Evolutionary conservation across 148 eudicot genomes (phyloP).

Genomic region (Vaccinium darrowii): DNA sequence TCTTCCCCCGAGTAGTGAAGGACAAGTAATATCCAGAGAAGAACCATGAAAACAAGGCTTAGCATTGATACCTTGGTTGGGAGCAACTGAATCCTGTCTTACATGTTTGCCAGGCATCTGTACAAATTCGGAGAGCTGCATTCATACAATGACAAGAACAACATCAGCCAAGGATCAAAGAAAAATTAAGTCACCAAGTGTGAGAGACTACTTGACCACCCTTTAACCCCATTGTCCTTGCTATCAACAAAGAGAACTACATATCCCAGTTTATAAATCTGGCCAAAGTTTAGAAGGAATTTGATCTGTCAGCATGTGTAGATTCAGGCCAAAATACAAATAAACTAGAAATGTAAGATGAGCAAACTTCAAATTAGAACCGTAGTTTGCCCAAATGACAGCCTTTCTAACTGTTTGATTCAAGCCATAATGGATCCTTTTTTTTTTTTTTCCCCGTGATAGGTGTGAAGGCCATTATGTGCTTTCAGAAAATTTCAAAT

Average conservation of each 20-base stretch:
- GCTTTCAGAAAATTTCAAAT: not conserved
- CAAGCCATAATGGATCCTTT: not conserved
- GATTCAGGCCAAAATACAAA: not conserved
- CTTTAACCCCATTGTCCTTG: not conserved
- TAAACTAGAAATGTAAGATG: not conserved
- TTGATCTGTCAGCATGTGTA: not conserved
- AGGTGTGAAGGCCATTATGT: not conserved
- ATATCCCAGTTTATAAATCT: not conserved
- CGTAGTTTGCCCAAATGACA: not conserved
- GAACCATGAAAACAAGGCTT: not conserved
- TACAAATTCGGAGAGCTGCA: constrained; percentile 21
- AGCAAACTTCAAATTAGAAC: not conserved
- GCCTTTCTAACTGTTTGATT: not conserved
- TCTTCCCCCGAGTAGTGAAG: not conserved
- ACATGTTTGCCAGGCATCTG: constrained; percentile 13
- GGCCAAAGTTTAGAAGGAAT: not conserved
- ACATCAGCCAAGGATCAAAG: constrained; percentile 5
- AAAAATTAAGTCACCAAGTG: not conserved
- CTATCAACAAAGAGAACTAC: not conserved
- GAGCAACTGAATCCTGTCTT: constrained; percentile 3
- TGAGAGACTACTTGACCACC: not conserved
- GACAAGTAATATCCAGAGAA: not conserved
- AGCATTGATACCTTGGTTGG: constrained; percentile 30
- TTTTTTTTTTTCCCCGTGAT: not conserved
- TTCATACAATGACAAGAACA: constrained; percentile 11